Conservation (phyloP, 805 yeast genomes). For the Kluyveromyces nonfermentans region DNA sequence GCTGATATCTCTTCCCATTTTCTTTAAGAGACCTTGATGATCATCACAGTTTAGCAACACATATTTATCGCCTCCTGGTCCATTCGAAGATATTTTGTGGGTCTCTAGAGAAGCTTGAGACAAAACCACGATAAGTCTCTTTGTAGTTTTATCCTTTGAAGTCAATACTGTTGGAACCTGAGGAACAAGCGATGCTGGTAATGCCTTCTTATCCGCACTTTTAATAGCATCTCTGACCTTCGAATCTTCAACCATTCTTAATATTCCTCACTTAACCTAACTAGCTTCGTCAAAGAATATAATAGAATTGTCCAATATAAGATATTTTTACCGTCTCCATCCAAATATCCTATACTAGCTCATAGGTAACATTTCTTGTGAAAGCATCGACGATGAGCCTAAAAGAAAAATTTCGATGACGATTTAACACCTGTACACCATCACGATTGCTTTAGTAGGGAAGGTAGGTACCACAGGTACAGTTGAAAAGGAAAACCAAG, state of each 20-base stretch:
- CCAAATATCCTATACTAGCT: no score
- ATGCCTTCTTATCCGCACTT: slow-evolving; percentile 29
- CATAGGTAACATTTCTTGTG: no score
- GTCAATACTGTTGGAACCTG: slow-evolving; percentile 72
- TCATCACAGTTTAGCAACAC: slow-evolving; percentile 95
- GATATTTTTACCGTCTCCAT: no score
- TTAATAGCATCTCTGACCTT: slow-evolving; percentile 37
- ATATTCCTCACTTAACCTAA: neutral
- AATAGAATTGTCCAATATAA: no score
- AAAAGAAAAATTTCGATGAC: neutral
- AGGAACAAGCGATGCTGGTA: slow-evolving; percentile 76
- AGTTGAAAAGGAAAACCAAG: no score
- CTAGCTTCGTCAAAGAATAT: neutral
- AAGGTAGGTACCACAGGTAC: no score
- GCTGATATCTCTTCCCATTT: slow-evolving; percentile 94
- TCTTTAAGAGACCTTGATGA: slow-evolving; percentile 89
- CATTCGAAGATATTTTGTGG: slow-evolving; percentile 74
- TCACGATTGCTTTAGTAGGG: no score
- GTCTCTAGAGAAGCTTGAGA: slow-evolving; percentile 95
- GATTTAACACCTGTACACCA: slow-evolving; percentile 4
- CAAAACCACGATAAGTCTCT: slow-evolving; percentile 86
- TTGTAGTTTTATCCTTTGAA: slow-evolving; percentile 78
- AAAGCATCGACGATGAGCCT: neutral
- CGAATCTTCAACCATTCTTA: slow-evolving; percentile 38
- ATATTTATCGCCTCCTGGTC: slow-evolving; percentile 80